These are phyloP conservation scores for Colletotrichum sp. DNA, from an alignment of 2,329 filamentous ascomycete genomes.

Conservation along the genomic window DNA sequence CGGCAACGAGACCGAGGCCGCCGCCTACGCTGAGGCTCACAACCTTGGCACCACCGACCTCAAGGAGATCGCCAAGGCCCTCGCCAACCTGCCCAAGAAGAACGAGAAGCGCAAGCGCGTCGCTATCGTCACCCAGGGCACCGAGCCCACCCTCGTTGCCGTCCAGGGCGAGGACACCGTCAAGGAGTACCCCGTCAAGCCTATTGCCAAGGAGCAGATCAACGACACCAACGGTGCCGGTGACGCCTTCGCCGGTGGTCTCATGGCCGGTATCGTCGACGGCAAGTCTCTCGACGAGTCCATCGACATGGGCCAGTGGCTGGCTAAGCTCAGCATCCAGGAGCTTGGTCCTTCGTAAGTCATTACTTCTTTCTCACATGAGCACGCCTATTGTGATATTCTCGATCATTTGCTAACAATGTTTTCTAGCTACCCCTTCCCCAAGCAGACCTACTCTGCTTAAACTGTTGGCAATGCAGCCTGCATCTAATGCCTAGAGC, in stretches of 20 bases:
- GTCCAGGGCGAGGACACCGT: conserved; percentile 73
- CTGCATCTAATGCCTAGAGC: conserved; percentile 18
- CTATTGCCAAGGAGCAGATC: conserved; percentile 79
- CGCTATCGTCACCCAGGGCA: conserved; percentile 95
- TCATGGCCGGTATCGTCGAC: conserved; percentile 87
- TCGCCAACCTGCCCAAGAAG: conserved; percentile 90
- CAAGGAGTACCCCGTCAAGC: conserved; percentile 80
- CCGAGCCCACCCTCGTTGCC: conserved; percentile 86
- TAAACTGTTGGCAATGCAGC: conserved; percentile 32
- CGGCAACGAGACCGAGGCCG: conserved; percentile 95
- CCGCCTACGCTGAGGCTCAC: conserved; percentile 85
- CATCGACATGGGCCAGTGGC: conserved; percentile 95
- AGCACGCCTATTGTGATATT: not conserved
- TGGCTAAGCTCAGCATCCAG: conserved; percentile 91
- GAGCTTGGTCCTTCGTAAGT: conserved; percentile 96
- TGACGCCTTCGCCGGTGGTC: conserved; percentile 95
- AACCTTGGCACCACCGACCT: conserved; percentile 77
- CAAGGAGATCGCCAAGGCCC: conserved; percentile 81
- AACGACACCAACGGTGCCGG: conserved; percentile 97
- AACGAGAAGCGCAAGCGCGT: conserved; percentile 84
- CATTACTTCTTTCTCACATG: not conserved
- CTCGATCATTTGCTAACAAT: conserved; percentile 16
- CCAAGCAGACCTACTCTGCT: conserved; percentile 76
- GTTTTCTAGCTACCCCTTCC: conserved; percentile 72
- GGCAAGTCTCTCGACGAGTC: conserved; percentile 79